phyloP scores from a whole-genome alignment of 768 basidiomycete genomes.

The Lactarius deliciosus region DNA sequence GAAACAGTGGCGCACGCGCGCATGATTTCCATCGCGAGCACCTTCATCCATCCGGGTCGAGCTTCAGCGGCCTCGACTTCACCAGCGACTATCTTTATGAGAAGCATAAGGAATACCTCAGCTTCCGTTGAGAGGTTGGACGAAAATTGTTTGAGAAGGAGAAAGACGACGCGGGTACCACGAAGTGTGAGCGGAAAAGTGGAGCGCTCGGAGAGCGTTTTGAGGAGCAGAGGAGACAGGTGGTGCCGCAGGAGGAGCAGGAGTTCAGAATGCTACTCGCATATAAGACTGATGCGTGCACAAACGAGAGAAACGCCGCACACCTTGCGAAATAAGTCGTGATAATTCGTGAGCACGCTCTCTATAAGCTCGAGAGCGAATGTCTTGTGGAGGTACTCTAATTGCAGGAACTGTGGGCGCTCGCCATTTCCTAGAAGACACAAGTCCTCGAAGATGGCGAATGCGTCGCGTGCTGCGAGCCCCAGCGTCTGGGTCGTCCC shows the following conservation, averaged over 20 bases:
- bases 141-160: slow-evolving; percentile 44
- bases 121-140: slow-evolving; percentile 77
- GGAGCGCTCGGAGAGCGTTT: slow-evolving; percentile 77
- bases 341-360: slow-evolving; percentile 90
- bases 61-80: slow-evolving; percentile 7
- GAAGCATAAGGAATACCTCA: slow-evolving; percentile 42
- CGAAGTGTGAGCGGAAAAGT: slow-evolving; percentile 87
- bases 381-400: slow-evolving; percentile 84
- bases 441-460: slow-evolving; percentile 87
- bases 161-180: slow-evolving; percentile 85
- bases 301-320: slow-evolving; percentile 19
- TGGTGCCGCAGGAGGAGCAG: slow-evolving; percentile 86
- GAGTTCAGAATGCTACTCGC: slow-evolving; percentile 70
- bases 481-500: slow-evolving; percentile 62
- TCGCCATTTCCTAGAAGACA: slow-evolving; percentile 85
- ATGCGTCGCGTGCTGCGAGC: slow-evolving; percentile 81
- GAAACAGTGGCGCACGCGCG: slow-evolving; percentile 21
- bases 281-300: neutral
- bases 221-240: slow-evolving; percentile 73
- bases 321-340: slow-evolving; percentile 81
- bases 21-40: slow-evolving; percentile 30
- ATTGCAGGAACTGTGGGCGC: slow-evolving; percentile 57
- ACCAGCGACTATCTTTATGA: slow-evolving; percentile 19
- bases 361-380: slow-evolving; percentile 97
- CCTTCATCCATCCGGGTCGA: slow-evolving; percentile 29